phyloP scores from a whole-genome alignment of 2,329 filamentous ascomycete genomes.

The Arthrinium puccinioides region DNA sequence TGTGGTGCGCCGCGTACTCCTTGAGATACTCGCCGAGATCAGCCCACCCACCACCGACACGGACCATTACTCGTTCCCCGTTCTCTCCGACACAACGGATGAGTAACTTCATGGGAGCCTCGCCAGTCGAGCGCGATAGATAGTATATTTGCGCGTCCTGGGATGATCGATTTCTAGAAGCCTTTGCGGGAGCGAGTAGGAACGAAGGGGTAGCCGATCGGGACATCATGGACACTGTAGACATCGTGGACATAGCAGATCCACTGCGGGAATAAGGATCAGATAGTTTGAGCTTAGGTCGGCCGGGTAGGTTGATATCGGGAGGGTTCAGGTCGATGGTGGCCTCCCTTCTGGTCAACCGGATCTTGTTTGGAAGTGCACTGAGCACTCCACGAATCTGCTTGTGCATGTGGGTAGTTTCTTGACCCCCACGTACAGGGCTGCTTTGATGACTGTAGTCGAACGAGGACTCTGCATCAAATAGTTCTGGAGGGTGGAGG shows the following conservation, averaged over 20 bases:
- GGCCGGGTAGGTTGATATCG: constrained; percentile 42
- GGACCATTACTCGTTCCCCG: constrained; percentile 93
- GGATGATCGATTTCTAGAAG: constrained; percentile 39
- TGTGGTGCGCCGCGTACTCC: constrained; percentile 89
- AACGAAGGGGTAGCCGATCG: constrained; percentile 43
- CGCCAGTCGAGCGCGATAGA: constrained; percentile 73
- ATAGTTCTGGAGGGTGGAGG: constrained; percentile 34
- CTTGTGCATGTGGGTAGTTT: constrained; percentile 60
- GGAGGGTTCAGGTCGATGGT: constrained; percentile 50
- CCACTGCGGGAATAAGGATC: constrained; percentile 36
- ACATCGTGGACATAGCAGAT: constrained; percentile 33
- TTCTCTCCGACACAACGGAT: constrained; percentile 86
- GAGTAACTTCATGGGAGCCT: constrained; percentile 88
- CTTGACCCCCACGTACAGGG: constrained; percentile 26
- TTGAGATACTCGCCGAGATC: constrained; percentile 92
- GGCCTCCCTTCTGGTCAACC: constrained; percentile 53
- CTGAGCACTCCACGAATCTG: constrained; percentile 75
- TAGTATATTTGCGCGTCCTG: constrained; percentile 89
- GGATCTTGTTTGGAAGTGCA: constrained; percentile 73
- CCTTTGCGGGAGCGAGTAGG: constrained; percentile 56
- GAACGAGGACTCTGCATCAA: constrained; percentile 38
- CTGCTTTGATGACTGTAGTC: constrained; percentile 23
- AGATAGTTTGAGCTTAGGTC: constrained; percentile 34
- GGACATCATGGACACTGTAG: constrained; percentile 36
- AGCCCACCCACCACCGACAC: constrained; percentile 96